phyloP scores from a whole-genome alignment of 1,284 basidiomycete genomes.

The Ganoderma meredithae region DNA sequence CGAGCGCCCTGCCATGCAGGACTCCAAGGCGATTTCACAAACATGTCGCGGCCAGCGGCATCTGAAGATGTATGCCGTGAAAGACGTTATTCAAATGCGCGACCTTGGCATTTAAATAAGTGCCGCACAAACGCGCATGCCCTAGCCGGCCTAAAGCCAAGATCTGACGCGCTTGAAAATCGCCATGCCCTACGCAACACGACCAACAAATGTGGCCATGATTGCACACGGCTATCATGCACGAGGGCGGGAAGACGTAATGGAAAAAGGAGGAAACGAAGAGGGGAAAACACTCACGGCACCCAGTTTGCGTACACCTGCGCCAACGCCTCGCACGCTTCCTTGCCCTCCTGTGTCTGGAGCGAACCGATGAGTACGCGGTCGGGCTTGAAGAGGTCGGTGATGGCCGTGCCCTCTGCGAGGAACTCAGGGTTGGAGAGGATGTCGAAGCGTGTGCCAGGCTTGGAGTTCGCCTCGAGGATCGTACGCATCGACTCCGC shows the following conservation, averaged over 20 bases:
- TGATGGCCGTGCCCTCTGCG: conserved; percentile 96
- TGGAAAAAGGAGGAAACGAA: not conserved
- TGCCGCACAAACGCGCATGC: not conserved
- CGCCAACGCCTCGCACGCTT: conserved; percentile 80
- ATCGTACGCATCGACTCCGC: conserved; percentile 99
- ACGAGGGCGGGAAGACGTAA: not conserved
- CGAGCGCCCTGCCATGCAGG: too few species aligned
- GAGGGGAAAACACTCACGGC: conserved; percentile 59
- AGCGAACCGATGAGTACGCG: conserved; percentile 97
- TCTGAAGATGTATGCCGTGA: too few species aligned
- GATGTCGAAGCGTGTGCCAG: conserved; percentile 94
- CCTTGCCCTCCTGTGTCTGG: conserved; percentile 84
- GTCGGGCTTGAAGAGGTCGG: conserved; percentile 89
- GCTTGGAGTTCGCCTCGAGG: conserved; percentile 96
- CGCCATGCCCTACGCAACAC: not conserved
- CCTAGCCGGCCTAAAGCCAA: not conserved
- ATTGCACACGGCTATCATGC: not conserved
- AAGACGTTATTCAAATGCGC: too few species aligned
- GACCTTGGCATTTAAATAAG: not conserved
- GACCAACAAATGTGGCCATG: not conserved
- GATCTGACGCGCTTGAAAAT: not conserved
- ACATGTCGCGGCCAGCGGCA: too few species aligned
- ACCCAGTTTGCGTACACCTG: conserved; percentile 97
- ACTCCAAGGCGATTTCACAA: too few species aligned
- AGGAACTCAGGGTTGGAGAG: conserved; percentile 99